These are phyloP conservation scores for Microbotryomycetes sp. DNA, from an alignment of 1,284 basidiomycete species.

Conservation along the genomic window DNA sequence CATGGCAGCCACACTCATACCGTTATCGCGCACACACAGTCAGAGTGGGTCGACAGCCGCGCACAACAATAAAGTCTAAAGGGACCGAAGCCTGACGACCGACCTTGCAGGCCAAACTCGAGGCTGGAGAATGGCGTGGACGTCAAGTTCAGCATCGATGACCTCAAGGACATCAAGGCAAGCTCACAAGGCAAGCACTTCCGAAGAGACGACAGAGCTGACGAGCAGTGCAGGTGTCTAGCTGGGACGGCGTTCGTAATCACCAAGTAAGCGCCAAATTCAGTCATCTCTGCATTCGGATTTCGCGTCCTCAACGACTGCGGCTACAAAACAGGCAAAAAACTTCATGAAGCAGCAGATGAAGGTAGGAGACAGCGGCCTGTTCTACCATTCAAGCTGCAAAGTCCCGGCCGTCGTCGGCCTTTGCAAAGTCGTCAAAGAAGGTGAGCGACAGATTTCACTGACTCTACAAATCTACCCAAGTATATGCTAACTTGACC, in stretches of 20 bases:
- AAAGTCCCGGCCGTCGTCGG: slow-evolving; percentile 62
- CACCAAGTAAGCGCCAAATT: slow-evolving; percentile 35
- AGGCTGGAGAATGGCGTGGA: slow-evolving; percentile 22
- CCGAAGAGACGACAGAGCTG: too few relatives aligned
- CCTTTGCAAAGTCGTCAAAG: slow-evolving; percentile 72
- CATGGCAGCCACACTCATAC: neutral
- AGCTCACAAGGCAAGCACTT: neutral
- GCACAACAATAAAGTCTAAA: neutral
- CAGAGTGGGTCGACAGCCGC: neutral
- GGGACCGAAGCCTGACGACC: neutral
- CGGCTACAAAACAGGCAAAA: slow-evolving; percentile 82
- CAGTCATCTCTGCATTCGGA: neutral
- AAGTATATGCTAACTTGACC: too few relatives aligned
- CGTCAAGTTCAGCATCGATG: slow-evolving; percentile 26
- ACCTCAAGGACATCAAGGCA: slow-evolving; percentile 10
- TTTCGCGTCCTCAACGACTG: neutral
- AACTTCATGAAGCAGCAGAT: slow-evolving; percentile 83
- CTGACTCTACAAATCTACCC: too few relatives aligned
- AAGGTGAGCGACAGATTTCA: too few relatives aligned
- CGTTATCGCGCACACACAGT: too few relatives aligned
- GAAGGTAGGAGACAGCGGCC: slow-evolving; percentile 63
- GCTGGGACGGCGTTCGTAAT: slow-evolving; percentile 23
- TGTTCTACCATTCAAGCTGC: slow-evolving; percentile 76
- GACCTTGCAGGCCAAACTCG: slow-evolving; percentile 3
- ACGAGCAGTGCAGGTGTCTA: slow-evolving; percentile 11